These are phyloP conservation scores for Plasmodium falciparum DNA, from an alignment of 169 alveolate genomes.

Conservation along the genomic window DNA sequence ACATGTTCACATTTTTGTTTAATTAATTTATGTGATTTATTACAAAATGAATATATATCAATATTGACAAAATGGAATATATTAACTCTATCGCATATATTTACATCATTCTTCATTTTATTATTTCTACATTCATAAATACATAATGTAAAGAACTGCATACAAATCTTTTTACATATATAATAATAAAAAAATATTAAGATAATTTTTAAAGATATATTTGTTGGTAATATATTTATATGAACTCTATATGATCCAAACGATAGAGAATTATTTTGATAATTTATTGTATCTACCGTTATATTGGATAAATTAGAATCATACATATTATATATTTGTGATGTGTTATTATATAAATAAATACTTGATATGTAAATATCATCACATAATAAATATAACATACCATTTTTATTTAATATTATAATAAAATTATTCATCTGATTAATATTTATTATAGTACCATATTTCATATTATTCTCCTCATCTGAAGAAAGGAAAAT, in stretches of 20 bases:
- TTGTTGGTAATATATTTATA: conserved; percentile 61
- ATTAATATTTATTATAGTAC: conserved; percentile 36
- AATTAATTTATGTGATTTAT: not conserved
- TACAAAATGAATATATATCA: conserved; percentile 53
- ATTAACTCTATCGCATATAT: not conserved
- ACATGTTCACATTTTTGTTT: not conserved
- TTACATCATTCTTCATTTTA: conserved; percentile 9
- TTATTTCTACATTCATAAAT: conserved; percentile 51
- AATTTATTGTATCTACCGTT: conserved; percentile 65
- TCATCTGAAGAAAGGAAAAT: not conserved
- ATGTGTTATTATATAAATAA: conserved; percentile 24
- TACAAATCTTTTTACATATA: conserved; percentile 57
- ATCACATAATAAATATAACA: conserved; percentile 56
- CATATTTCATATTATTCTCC: not conserved
- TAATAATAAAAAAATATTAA: conserved; percentile 60
- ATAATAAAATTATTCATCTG: conserved; percentile 53
- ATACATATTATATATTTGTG: conserved; percentile 52
- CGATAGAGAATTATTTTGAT: conserved; percentile 17
- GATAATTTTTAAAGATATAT: conserved; percentile 40
- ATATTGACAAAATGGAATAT: conserved; percentile 60
- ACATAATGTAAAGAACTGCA: conserved; percentile 48
- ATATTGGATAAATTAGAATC: conserved; percentile 43
- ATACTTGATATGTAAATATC: conserved; percentile 50
- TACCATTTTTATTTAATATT: conserved; percentile 57
- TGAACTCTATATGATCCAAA: conserved; percentile 46